Percentiles rank a stretch among this genome's conserved stretches.
phyloP scores from a whole-genome alignment of 2,329 filamentous ascomycete species.

The Aspergillus ustus region DNA sequence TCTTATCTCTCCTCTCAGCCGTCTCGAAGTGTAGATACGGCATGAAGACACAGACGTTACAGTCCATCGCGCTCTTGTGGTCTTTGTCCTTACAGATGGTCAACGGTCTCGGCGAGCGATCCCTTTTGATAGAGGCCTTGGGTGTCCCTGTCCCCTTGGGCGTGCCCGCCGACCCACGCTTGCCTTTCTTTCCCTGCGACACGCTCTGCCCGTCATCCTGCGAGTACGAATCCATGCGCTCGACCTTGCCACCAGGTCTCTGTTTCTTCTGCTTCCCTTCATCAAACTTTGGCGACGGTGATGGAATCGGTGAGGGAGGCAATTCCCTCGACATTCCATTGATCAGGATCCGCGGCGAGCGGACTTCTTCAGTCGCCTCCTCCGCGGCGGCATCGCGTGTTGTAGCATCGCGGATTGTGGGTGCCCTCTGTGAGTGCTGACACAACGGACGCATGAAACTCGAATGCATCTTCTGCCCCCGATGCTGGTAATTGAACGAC shows the following conservation, averaged over 20 bases:
- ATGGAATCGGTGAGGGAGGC: constrained; percentile 16
- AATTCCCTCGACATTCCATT: constrained; percentile 26
- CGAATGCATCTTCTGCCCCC: constrained; percentile 62
- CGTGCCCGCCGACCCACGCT: constrained; percentile 33
- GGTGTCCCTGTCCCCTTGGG: constrained; percentile 33
- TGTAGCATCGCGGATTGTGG: constrained; percentile 28
- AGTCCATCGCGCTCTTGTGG: constrained; percentile 21
- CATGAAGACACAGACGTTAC: constrained; percentile 56
- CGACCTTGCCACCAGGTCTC: constrained; percentile 33
- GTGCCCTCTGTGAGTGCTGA: constrained; percentile 52
- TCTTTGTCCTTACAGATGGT: constrained; percentile 41
- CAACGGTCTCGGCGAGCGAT: constrained; percentile 39
- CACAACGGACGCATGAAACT: constrained; percentile 67
- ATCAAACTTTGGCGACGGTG: constrained; percentile 12
- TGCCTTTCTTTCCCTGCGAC: constrained; percentile 35
- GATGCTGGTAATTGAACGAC: constrained; percentile 66
- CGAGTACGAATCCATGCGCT: constrained; percentile 31
- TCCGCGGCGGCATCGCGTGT: constrained; percentile 35
- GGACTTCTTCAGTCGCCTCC: constrained; percentile 22
- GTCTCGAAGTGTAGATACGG: constrained; percentile 70
- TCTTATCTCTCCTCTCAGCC: constrained; percentile 57
- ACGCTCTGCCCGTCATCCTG: constrained; percentile 30
- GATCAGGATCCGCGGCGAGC: constrained; percentile 25
- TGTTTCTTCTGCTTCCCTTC: constrained; percentile 29
- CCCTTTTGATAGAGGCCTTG: constrained; percentile 37